A percentile compares a stretch with the other conserved stretches of the same genome.
phyloP scores from a whole-genome alignment of 192 early-diverging fungal species.

The Kickxella alabastrina region DNA sequence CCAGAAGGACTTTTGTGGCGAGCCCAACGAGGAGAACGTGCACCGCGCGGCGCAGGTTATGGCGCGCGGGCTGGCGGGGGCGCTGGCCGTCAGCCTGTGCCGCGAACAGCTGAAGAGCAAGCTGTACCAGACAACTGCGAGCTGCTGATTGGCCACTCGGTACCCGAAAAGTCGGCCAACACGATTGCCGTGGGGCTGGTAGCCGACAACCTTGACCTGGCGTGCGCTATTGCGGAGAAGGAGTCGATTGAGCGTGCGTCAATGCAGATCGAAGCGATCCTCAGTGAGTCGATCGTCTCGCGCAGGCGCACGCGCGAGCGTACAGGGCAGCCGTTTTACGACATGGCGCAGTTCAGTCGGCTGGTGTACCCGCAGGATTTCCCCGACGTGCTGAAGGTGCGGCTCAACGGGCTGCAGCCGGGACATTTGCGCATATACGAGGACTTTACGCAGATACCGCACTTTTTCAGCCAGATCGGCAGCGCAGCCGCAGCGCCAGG shows the following conservation, averaged over 20 bases:
- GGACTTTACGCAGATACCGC: constrained; percentile 70
- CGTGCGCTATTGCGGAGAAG: constrained; percentile 91
- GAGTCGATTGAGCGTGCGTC: constrained; percentile 92
- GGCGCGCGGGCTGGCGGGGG: constrained; percentile 88
- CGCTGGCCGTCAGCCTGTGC: constrained; percentile 85
- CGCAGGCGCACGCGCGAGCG: constrained; percentile 89
- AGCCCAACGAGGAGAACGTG: constrained; percentile 92
- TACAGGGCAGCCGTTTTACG: constrained; percentile 86
- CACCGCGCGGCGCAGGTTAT: constrained; percentile 91
- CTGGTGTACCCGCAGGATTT: constrained; percentile 78
- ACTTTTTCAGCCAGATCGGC: constrained; percentile 55
- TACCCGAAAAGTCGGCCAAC: constrained; percentile 59
- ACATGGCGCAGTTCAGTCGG: constrained; percentile 71
- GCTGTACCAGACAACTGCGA: constrained; percentile 58
- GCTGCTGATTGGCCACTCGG: constrained; percentile 38
- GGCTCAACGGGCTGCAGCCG: constrained; percentile 72
- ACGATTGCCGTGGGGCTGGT: constrained; percentile 82
- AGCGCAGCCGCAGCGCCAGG: constrained; percentile 16
- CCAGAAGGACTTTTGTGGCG: constrained; percentile 92
- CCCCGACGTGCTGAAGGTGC: constrained; percentile 83
- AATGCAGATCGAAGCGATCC: constrained; percentile 88
- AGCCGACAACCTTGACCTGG: constrained; percentile 90
- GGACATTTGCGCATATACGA: constrained; percentile 84
- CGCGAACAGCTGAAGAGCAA: constrained; percentile 86
- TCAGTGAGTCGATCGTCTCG: constrained; percentile 62